phyloP scores from a whole-genome alignment of 495 filamentous ascomycete species.

The Neurospora sublineolata region DNA sequence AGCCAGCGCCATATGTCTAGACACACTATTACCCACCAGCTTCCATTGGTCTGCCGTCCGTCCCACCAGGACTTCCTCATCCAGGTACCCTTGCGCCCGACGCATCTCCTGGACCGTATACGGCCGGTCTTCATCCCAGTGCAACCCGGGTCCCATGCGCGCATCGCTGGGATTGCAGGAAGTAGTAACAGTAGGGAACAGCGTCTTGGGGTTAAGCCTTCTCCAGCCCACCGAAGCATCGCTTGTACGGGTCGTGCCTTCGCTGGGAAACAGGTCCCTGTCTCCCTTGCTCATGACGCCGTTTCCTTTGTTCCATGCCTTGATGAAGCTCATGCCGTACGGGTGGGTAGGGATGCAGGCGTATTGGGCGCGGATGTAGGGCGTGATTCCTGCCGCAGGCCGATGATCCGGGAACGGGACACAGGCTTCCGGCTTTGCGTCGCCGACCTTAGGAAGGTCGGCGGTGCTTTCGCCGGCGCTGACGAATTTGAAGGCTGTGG shows the following conservation, averaged over 20 bases:
- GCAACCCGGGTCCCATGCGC: slow-evolving; percentile 36
- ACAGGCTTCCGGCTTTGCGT: slow-evolving; percentile 41
- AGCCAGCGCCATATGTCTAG: slow-evolving; percentile 49
- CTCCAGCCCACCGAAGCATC: slow-evolving; percentile 32
- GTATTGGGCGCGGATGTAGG: slow-evolving; percentile 21
- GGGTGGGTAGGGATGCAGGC: slow-evolving; percentile 33
- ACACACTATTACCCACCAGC: slow-evolving; percentile 61
- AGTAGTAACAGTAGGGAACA: slow-evolving; percentile 50
- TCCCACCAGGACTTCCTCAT: slow-evolving; percentile 57
- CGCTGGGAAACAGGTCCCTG: slow-evolving; percentile 19
- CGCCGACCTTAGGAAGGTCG: slow-evolving; percentile 50
- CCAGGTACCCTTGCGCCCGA: slow-evolving; percentile 54
- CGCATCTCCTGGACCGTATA: slow-evolving; percentile 51
- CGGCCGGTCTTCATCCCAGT: slow-evolving; percentile 49
- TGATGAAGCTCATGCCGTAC: slow-evolving; percentile 34
- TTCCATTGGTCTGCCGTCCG: slow-evolving; percentile 38
- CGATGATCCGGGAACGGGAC: slow-evolving; percentile 56
- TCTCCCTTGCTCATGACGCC: slow-evolving; percentile 29
- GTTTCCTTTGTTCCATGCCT: slow-evolving; percentile 25
- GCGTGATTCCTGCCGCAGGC: slow-evolving; percentile 20
- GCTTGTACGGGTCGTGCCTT: slow-evolving; percentile 1
- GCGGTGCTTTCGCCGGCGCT: slow-evolving; percentile 36
- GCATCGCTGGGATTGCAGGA: slow-evolving; percentile 31
- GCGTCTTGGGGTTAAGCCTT: slow-evolving; percentile 36
- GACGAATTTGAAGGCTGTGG: slow-evolving; percentile 46